Conservation (phyloP, 2,329 filamentous ascomycete species). For the Epichloe typhina region DNA sequence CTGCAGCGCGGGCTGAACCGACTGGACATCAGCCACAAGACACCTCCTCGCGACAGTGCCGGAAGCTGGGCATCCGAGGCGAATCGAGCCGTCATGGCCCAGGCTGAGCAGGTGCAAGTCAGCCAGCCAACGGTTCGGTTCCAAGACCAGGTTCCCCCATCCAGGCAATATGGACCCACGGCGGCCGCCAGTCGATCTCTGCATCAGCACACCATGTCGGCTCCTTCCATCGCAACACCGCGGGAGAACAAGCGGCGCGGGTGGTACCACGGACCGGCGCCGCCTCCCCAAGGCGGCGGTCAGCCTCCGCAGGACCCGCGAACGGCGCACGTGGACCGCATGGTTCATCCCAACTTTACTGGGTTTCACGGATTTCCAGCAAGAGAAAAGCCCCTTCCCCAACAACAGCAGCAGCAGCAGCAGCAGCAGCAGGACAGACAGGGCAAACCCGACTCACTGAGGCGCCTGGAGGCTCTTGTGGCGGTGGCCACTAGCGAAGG, state of each 20-base stretch:
- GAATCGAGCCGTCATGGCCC: conserved; percentile 40
- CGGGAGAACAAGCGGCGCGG: conserved; percentile 53
- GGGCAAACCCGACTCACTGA: conserved; percentile 19
- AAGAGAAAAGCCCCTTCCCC: conserved; percentile 13
- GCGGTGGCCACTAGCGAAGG: conserved; percentile 32
- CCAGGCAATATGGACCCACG: conserved; percentile 18
- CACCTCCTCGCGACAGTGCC: conserved; percentile 38
- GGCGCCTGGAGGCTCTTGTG: conserved; percentile 29
- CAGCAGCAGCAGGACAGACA: conserved; percentile 18
- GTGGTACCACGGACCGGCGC: conserved; percentile 52
- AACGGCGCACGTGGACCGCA: conserved; percentile 37
- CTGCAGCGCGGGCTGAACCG: conserved; percentile 53
- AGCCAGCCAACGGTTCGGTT: conserved; percentile 40
- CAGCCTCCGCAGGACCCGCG: conserved; percentile 18
- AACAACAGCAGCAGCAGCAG: conserved; percentile 13
- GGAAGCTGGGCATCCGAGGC: conserved; percentile 44
- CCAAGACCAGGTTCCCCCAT: conserved; percentile 31
- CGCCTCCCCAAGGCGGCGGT: conserved; percentile 21
- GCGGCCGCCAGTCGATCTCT: conserved; percentile 19
- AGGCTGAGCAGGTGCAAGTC: conserved; percentile 35
- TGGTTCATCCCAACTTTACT: conserved; percentile 43
- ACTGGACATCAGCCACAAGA: conserved; percentile 47
- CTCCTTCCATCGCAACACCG: conserved; percentile 40
- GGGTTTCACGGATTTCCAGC: conserved; percentile 38
- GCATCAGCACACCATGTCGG: conserved; percentile 48